Conservation (phyloP, 371 early-diverging fungal species). For the Globomyces sp. region DNA sequence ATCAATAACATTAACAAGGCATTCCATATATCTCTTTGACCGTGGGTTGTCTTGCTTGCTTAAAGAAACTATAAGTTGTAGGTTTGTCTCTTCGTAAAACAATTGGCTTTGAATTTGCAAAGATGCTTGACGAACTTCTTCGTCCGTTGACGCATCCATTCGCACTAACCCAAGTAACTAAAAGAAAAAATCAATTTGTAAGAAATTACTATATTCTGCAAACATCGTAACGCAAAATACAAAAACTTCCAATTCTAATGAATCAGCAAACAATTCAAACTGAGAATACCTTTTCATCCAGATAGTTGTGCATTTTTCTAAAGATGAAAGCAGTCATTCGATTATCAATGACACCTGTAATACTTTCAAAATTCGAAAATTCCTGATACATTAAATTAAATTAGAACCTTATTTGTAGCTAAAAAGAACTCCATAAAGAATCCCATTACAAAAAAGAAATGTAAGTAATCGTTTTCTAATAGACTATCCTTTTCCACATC, state of each 20-base stretch:
- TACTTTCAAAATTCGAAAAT: slow-evolving; percentile 4
- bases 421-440: slow-evolving; percentile 1
- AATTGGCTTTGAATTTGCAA: slow-evolving; percentile 8
- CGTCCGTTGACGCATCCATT: neutral
- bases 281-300: neutral
- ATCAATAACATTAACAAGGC: neutral
- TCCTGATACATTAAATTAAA: slow-evolving; percentile 6
- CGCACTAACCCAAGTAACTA: neutral
- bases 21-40: slow-evolving; percentile 9
- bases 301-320: neutral
- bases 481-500: neutral
- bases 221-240: neutral
- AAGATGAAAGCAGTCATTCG: slow-evolving; percentile 2
- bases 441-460: slow-evolving; percentile 11
- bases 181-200: neutral
- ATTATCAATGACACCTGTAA: slow-evolving; percentile 13
- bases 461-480: slow-evolving; percentile 1
- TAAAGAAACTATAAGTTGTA: slow-evolving; percentile 1
- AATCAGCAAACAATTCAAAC: neutral
- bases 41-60: neutral
- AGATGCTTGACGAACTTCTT: neutral
- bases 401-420: neutral
- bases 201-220: slow-evolving; percentile 10
- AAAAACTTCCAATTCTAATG: slow-evolving; percentile 12
- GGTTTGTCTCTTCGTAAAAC: slow-evolving; percentile 13